Base-by-base conservation (phyloP, 148 eudicot species). In the Bassia scoparia region DNA sequence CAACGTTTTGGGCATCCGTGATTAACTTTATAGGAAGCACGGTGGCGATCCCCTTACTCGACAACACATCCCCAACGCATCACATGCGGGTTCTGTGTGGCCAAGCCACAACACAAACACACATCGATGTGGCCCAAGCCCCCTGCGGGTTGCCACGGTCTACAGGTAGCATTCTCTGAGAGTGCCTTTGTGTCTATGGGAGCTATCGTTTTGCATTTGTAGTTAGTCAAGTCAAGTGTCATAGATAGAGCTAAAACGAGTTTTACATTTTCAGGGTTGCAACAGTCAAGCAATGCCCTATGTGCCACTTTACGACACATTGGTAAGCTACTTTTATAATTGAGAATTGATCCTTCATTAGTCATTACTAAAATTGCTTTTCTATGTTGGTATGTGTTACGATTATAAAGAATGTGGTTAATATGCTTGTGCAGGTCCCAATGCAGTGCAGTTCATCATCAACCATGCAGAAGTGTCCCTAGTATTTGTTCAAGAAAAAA, bases 401-500 rank as follows among this genome's bases (percentile, higher is more conserved):
- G 49, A 61, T 11, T 54, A 0, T 13, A 29, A n/a, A 29, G 16
- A 44, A 30, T 13, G 44, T n/a, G 31, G 8, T 33, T 49, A 68
- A 30, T 44, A 24, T 43, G 30, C 56, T 41, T 65, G 68, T 68
- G 73, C 87, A 95, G 99, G 97, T 78, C 80, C 92, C 60, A 86
- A 95, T 82, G 96, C 99, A 4, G 93, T 92, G 63, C 97, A 95
- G 84, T 95, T 87, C 86, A 92, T 95, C 68, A 82, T 95, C 70
- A 92, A 95, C 82, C 99, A 95, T 79, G 97, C 99, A 71, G 90
- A 95, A 82, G 80, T 92, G 72, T 87, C 96, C 50, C 78, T 95
- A 46, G 94, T 84, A 78, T 95, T 95, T 72, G 86, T 90, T 74
- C 99, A 90, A 78, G 96, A 95, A 76, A 88, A 72, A 82, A 92